Evolutionary conservation across 169 alveolate species (phyloP).

Genomic region (Plasmodium blacklocki): DNA sequence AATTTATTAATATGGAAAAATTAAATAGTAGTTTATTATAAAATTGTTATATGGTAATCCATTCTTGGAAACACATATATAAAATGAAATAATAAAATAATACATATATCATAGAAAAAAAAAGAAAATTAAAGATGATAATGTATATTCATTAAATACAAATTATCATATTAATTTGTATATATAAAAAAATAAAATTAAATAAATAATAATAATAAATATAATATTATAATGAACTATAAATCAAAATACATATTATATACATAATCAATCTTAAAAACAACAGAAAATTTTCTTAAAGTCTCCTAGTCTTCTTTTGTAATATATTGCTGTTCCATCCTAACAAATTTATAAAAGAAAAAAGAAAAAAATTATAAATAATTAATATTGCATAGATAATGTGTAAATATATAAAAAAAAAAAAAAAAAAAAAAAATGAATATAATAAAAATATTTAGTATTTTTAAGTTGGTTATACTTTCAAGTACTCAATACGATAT

Average conservation of each 20-base stretch:
- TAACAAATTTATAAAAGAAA: conserved; percentile 8
- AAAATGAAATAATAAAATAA: too few species aligned
- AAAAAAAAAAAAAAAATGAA: too few species aligned
- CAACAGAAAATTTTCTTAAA: conserved; percentile 50
- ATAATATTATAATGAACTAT: neutral
- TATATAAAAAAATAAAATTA: neutral
- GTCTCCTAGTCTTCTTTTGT: conserved; percentile 35
- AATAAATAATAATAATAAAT: conserved; percentile 2
- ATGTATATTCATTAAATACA: too few species aligned
- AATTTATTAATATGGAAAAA: too few species aligned
- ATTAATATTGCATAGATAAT: neutral
- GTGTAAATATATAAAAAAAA: neutral
- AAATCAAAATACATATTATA: neutral
- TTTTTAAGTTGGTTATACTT: conserved; percentile 7
- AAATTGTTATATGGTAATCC: too few species aligned
- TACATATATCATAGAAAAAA: too few species aligned
- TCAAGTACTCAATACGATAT: conserved; percentile 61
- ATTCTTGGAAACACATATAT: too few species aligned
- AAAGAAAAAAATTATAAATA: neutral
- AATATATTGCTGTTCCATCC: conserved; percentile 76
- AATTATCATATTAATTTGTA: neutral
- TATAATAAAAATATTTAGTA: neutral
- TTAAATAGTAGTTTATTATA: too few species aligned
- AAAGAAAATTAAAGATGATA: too few species aligned
- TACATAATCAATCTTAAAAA: conserved; percentile 2